phyloP scores from a whole-genome alignment of 2,329 filamentous ascomycete genomes.

The Cytospora piceicola region DNA sequence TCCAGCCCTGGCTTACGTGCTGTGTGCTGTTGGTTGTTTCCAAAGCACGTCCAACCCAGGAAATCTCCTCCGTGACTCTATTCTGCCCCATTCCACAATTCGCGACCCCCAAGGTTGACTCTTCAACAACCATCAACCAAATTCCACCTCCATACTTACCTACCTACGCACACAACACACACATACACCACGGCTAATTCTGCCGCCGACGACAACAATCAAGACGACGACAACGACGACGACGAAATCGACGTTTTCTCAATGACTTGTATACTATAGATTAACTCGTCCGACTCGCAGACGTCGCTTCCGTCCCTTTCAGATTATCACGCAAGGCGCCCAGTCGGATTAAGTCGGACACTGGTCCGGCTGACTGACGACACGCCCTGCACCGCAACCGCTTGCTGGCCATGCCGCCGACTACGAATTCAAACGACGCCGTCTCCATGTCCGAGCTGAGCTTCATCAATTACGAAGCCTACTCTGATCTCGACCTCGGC shows the following conservation, averaged over 20 bases:
- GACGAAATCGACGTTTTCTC: constrained; percentile 1
- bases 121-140: constrained; percentile 12
- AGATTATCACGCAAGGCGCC: constrained; percentile 16
- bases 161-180: neutral
- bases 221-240: neutral
- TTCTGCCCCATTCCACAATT: constrained; percentile 22
- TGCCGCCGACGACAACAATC: constrained; percentile 1
- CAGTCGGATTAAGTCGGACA: constrained; percentile 24
- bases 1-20: neutral
- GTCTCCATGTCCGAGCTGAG: constrained; percentile 27
- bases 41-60: constrained; percentile 25
- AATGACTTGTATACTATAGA: neutral
- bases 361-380: constrained; percentile 23
- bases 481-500: constrained; percentile 23
- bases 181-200: neutral
- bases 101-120: constrained; percentile 20
- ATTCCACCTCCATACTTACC: neutral
- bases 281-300: neutral
- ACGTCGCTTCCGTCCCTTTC: neutral
- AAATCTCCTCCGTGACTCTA: constrained; percentile 28
- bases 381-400: constrained; percentile 17
- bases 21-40: neutral
- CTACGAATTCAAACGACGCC: constrained; percentile 21
- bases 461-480: constrained; percentile 26
- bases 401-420: constrained; percentile 26